Percentiles rank a stretch among this genome's conserved stretches.
Conservation (phyloP, 257 asterid species). For the Solanum neorickii region DNA sequence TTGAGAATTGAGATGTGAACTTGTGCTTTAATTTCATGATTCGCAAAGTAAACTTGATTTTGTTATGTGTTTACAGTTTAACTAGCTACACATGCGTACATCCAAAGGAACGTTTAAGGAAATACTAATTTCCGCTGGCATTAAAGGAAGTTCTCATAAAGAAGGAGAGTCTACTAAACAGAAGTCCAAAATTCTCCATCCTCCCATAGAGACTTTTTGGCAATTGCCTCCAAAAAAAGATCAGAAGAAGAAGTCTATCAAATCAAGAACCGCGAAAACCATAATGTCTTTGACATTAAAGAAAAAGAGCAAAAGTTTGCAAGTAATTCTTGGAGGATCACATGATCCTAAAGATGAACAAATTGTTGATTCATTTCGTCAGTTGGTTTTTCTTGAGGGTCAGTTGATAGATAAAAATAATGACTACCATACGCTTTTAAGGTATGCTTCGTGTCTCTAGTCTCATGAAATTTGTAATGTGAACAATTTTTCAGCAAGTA, state of each 20-base stretch:
- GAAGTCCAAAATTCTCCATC: slow-evolving; percentile 20
- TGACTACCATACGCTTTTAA: slow-evolving; percentile 60
- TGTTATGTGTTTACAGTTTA: not conserved
- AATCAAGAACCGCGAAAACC: slow-evolving; percentile 5
- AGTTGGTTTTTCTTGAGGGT: slow-evolving; percentile 39
- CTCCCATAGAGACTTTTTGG: slow-evolving; percentile 50
- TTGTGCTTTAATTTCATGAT: not conserved
- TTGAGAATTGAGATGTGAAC: not conserved
- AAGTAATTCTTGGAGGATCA: slow-evolving; percentile 29
- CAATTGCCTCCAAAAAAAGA: slow-evolving; percentile 18
- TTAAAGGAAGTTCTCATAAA: slow-evolving; percentile 4
- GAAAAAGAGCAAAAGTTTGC: slow-evolving; percentile 24
- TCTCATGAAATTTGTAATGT: not conserved
- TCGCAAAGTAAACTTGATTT: not conserved
- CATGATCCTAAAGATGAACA: slow-evolving; percentile 43
- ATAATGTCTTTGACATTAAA: slow-evolving; percentile 25
- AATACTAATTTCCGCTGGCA: slow-evolving; percentile 15
- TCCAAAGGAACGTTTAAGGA: slow-evolving; percentile 34
- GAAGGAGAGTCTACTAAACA: slow-evolving; percentile 9
- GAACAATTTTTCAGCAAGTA: not conserved
- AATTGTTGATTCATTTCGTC: slow-evolving; percentile 41
- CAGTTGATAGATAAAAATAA: slow-evolving; percentile 20
- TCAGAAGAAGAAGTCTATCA: not conserved
- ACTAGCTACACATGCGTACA: slow-evolving; percentile 33
- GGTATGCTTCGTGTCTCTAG: slow-evolving; percentile 17